A percentile compares a stretch with the other conserved stretches of the same genome.
These are phyloP conservation scores for Talaromyces sp. DNA, from an alignment of 2,329 filamentous ascomycete genomes.

Conservation along the genomic window DNA sequence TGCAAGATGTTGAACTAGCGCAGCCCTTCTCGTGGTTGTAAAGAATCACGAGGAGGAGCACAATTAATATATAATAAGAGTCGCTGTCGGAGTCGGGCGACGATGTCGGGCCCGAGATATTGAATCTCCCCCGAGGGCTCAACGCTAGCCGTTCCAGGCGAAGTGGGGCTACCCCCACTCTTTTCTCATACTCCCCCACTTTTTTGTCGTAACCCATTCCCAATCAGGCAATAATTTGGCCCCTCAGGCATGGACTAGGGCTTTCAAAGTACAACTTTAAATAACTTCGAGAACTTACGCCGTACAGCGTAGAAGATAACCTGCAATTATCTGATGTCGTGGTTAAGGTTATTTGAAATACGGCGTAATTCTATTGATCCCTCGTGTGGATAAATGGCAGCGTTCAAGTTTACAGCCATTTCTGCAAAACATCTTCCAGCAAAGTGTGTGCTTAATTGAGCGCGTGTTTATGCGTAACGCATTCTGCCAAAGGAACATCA, in stretches of 20 bases:
- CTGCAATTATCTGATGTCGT: background rate
- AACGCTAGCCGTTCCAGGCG: too few species aligned
- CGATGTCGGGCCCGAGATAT: too few species aligned
- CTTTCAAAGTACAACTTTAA: background rate
- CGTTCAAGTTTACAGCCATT: background rate
- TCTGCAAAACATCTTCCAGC: background rate
- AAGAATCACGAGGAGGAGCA: background rate
- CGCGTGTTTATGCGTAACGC: background rate
- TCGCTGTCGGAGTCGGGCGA: too few species aligned
- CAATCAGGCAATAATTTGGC: too few species aligned
- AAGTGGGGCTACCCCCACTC: too few species aligned
- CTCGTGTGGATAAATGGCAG: background rate
- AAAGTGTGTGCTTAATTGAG: background rate
- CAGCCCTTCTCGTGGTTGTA: too few species aligned
- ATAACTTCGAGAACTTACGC: background rate
- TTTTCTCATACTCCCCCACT: too few species aligned
- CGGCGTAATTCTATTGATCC: too few species aligned
- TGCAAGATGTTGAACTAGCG: background rate
- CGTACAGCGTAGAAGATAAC: background rate
- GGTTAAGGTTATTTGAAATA: background rate
- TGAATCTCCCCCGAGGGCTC: too few species aligned
- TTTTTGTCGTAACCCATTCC: too few species aligned
- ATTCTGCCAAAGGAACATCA: background rate
- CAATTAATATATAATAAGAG: too few species aligned
- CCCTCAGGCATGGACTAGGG: background rate